Base-by-base conservation (phyloP, 352 stramenopile species). In the Discostella stelligera region DNA sequence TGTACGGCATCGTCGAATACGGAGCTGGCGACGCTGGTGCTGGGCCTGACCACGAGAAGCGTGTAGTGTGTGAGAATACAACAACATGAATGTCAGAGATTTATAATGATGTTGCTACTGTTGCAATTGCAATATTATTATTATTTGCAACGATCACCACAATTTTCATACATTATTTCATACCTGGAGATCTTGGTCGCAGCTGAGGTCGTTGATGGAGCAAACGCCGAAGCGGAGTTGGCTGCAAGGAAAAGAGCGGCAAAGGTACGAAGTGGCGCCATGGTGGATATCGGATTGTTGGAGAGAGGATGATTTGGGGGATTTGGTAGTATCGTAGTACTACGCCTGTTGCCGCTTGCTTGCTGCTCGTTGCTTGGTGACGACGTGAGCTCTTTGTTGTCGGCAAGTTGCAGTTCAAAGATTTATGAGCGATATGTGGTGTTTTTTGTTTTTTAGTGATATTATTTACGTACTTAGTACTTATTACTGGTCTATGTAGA, bases 1-100 rank as follows among this genome's bases (percentile, higher is more conserved):
- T 84, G 83, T 60, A 89, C 78, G 48, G 85, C 90, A 69, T 86
- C 76, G 27, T 90, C 80, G 67, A 91, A 93, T 62, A 86, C 70
- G 25, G 82, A 72, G 63, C 81, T 82, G 37, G 76, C 69, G 23
- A 84, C 71, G 13, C 16, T 49, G 60, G 71, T 76, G 49, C 37
- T 80, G 32, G 67, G 62, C 23, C 71, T 74, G 20, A 53, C 18
- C n/a, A 39, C n/a, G n/a, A n/a, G n/a, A n/a, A n/a, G n/a, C n/a
- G n/a, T n/a, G n/a, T n/a, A n/a, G n/a, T n/a, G n/a, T n/a, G n/a
- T n/a, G n/a, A n/a, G n/a, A n/a, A n/a, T n/a, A n/a, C n/a, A n/a
- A n/a, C n/a, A n/a, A n/a, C n/a, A n/a, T n/a, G n/a, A n/a, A n/a
- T n/a, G 37, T 44, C 37, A 44, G 37, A 44, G 1, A 49, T 23